Conservation (phyloP, 495 filamentous ascomycete genomes). For the Aspergillus nanangensis region DNA sequence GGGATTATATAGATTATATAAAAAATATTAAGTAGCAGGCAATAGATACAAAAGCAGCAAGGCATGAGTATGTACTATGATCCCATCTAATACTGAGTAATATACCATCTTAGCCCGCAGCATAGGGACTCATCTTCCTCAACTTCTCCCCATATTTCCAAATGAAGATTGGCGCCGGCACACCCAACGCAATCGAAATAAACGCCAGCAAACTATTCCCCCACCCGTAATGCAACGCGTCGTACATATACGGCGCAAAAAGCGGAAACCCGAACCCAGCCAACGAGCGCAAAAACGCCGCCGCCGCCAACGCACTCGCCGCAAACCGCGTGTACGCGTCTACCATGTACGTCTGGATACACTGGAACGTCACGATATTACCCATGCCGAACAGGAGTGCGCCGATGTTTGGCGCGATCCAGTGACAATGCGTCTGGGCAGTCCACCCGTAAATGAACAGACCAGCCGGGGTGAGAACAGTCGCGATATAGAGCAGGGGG, state of each 20-base stretch:
- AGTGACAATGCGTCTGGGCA: slow-evolving; percentile 56
- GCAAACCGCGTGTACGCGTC: slow-evolving; percentile 73
- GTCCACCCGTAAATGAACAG: slow-evolving; percentile 73
- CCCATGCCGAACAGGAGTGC: slow-evolving; percentile 54
- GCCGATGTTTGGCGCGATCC: slow-evolving; percentile 72
- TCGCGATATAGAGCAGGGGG: slow-evolving; percentile 56
- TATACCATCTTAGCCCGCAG: slow-evolving; percentile 42
- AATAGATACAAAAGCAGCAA: no score
- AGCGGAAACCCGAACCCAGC: slow-evolving; percentile 75
- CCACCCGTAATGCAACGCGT: slow-evolving; percentile 55
- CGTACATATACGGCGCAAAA: slow-evolving; percentile 65
- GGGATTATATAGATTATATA: no score
- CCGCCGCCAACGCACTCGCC: slow-evolving; percentile 66
- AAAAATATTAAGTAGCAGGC: no score
- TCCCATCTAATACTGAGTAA: no score
- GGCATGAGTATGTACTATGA: no score
- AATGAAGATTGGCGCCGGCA: slow-evolving; percentile 57
- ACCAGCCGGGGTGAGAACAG: slow-evolving; percentile 56
- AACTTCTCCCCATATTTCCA: slow-evolving; percentile 55
- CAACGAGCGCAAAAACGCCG: slow-evolving; percentile 59
- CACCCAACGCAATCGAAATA: slow-evolving; percentile 46
- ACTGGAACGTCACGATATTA: slow-evolving; percentile 63
- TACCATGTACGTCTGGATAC: slow-evolving; percentile 70
- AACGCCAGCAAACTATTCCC: slow-evolving; percentile 60
- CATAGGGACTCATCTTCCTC: slow-evolving; percentile 62